These are phyloP conservation scores for Penicillium crustosum DNA, from an alignment of 2,329 filamentous ascomycete genomes.

Conservation along the genomic window DNA sequence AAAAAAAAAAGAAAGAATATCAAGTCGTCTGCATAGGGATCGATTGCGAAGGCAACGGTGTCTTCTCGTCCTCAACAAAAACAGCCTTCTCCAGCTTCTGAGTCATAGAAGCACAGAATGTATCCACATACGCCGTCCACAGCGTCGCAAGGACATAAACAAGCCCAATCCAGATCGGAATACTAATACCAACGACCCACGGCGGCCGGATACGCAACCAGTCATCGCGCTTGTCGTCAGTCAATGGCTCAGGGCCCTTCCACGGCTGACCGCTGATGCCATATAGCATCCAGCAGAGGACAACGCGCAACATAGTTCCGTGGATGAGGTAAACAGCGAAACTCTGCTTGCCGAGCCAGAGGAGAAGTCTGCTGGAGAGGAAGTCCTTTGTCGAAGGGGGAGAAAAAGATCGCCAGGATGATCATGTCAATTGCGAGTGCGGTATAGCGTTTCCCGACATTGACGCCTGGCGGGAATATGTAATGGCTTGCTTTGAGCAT, in stretches of 20 bases:
- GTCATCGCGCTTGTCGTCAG: constrained; percentile 18
- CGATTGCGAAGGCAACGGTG: constrained; percentile 20
- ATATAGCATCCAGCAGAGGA: constrained; percentile 55
- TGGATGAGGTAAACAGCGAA: constrained; percentile 58
- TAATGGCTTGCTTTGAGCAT: constrained; percentile 45
- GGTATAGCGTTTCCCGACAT: constrained; percentile 48
- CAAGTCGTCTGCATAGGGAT: constrained; percentile 27
- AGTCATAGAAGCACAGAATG: constrained; percentile 49
- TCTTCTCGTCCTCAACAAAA: constrained; percentile 46
- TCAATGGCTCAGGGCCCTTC: constrained; percentile 26
- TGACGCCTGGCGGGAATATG: constrained; percentile 49
- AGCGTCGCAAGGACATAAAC: constrained; percentile 50
- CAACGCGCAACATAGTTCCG: constrained; percentile 54
- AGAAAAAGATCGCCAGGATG: constrained; percentile 53
- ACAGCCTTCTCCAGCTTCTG: constrained; percentile 49
- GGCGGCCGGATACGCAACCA: constrained; percentile 45
- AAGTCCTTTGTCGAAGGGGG: constrained; percentile 49
- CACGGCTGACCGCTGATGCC: constrained; percentile 50
- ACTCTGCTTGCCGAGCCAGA: constrained; percentile 57
- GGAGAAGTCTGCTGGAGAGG: constrained; percentile 52
- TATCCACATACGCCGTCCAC: constrained; percentile 55
- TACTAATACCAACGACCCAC: constrained; percentile 42
- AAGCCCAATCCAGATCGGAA: constrained; percentile 48
- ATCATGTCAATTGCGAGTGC: constrained; percentile 52
- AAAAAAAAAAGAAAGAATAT: not conserved